Evolutionary conservation across 441 rosid species (phyloP), one percentile per base, ranked within the genome.

Genomic region (Syzygium malaccense): DNA sequence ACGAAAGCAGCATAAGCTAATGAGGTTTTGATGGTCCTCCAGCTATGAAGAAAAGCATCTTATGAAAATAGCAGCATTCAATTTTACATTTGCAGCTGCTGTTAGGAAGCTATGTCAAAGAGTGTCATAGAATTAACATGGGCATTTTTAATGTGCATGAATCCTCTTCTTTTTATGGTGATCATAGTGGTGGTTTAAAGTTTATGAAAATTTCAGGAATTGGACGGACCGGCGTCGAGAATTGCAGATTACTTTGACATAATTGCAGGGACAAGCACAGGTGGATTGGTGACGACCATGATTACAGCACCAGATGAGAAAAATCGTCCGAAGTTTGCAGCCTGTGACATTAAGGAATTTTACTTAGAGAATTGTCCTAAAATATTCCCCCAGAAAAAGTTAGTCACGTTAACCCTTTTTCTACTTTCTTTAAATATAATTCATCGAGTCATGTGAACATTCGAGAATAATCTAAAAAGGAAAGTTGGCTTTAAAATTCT

Each of bases 211-310:
- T 4, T 71, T 11, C 28, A 92, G 92, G 88, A 86, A 30, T n/a
- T 92, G 87, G 92, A 90, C 71, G 92, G 92, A 66, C 87, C 88
- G 23, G 26, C 88, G 33, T 89, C 90, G 25, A 92, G 93, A 66
- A 85, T 90, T 78, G 92, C 88, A 33, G 90, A 91, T 78, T 90
- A 90, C 80, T 90, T 91, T 5, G 92, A 91, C 84, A 8, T 91
- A 26, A 30, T 89, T 15, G 92, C 93, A 32, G 92, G 91, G 87
- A 91, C 92, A 68, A 90, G 92, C 89, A 90, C 93, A 0, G 91
- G 93, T 33, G 93, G 92, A 33, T 48, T 91, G 86, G 45, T 92
- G 60, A 58, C 91, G 25, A 45, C 89, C 87, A 89, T 90, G 91
- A 88, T 91, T 33, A 51, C 91, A 55, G 87, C 93, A 53, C 93